Conservation (phyloP, 2,329 filamentous ascomycete genomes). For the Hawksworthiomyces lignivorus region DNA sequence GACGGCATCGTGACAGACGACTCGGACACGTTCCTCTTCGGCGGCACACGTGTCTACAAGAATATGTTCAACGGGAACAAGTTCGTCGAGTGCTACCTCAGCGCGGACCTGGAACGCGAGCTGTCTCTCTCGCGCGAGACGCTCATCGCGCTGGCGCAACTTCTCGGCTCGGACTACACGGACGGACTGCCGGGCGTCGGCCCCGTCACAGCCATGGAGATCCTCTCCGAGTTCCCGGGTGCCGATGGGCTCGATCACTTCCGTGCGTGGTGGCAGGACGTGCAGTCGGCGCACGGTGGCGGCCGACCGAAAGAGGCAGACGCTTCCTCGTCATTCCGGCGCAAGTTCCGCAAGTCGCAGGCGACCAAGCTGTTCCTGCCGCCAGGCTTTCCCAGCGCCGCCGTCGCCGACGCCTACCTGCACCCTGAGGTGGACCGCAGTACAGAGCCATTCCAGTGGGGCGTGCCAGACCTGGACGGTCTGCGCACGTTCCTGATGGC, state of each 20-base stretch:
- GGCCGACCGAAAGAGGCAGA: slow-evolving; percentile 59
- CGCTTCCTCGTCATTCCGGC: slow-evolving; percentile 58
- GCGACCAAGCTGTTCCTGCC: slow-evolving; percentile 82
- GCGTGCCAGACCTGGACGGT: slow-evolving; percentile 84
- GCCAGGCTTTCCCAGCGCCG: slow-evolving; percentile 65
- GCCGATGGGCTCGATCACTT: slow-evolving; percentile 61
- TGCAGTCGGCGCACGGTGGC: slow-evolving; percentile 63
- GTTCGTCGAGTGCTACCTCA: slow-evolving; percentile 91
- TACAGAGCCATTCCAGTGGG: slow-evolving; percentile 83
- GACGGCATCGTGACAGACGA: slow-evolving; percentile 98
- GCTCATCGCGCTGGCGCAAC: slow-evolving; percentile 81
- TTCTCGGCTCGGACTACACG: slow-evolving; percentile 91
- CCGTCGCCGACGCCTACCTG: slow-evolving; percentile 77
- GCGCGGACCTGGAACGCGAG: slow-evolving; percentile 77
- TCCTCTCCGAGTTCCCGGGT: slow-evolving; percentile 78
- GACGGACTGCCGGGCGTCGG: slow-evolving; percentile 86
- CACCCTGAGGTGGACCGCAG: slow-evolving; percentile 77
- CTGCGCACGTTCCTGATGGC: slow-evolving; percentile 78
- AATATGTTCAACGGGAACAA: slow-evolving; percentile 99
- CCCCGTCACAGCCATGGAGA: slow-evolving; percentile 89
- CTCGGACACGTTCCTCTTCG: slow-evolving; percentile 93
- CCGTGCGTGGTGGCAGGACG: slow-evolving; percentile 75
- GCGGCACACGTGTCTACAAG: slow-evolving; percentile 93
- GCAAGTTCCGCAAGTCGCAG: slow-evolving; percentile 77
- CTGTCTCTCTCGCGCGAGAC: slow-evolving; percentile 79